Percentiles rank a stretch among this genome's conserved stretches.
Conservation (phyloP, 2,329 filamentous ascomycete genomes). For the Fusarium ramigenum region DNA sequence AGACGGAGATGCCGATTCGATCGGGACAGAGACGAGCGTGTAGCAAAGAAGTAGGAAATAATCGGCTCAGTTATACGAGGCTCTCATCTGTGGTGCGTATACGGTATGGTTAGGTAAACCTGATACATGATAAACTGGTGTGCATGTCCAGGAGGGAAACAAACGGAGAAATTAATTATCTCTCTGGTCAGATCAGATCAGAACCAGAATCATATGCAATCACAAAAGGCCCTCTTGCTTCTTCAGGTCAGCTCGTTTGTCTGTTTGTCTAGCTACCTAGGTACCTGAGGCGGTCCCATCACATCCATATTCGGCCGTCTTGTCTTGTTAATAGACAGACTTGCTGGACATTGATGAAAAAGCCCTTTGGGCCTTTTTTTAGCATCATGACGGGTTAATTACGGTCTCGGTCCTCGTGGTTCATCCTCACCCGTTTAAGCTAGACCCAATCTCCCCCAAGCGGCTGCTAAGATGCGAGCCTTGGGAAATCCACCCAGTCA, state of each 20-base stretch:
- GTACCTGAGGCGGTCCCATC: conserved; percentile 11
- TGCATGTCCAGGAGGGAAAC: not conserved
- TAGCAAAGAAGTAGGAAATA: not conserved
- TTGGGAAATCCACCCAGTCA: not conserved
- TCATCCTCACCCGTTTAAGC: conserved; percentile 32
- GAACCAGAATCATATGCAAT: not conserved
- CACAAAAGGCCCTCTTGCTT: not conserved
- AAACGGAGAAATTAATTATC: not conserved
- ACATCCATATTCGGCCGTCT: conserved; percentile 1
- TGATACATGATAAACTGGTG: not conserved
- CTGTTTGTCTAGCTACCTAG: not conserved
- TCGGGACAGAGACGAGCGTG: not conserved
- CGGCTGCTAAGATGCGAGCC: conserved; percentile 3
- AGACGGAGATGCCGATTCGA: conserved; percentile 29
- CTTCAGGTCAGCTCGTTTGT: conserved; percentile 8
- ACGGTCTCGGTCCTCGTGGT: conserved; percentile 24
- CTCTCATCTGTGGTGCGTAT: conserved; percentile 13
- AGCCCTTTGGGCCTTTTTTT: conserved; percentile 25
- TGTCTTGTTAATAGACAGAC: not conserved
- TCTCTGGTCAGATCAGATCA: conserved; percentile 1
- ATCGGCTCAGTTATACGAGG: conserved; percentile 29
- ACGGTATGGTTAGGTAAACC: not conserved
- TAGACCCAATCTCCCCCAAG: conserved; percentile 14
- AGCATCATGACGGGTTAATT: conserved; percentile 39
- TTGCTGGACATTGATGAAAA: conserved; percentile 3